These are phyloP conservation scores for Vicia faba DNA, from an alignment of 306 rosid species.

Conservation along the genomic window DNA sequence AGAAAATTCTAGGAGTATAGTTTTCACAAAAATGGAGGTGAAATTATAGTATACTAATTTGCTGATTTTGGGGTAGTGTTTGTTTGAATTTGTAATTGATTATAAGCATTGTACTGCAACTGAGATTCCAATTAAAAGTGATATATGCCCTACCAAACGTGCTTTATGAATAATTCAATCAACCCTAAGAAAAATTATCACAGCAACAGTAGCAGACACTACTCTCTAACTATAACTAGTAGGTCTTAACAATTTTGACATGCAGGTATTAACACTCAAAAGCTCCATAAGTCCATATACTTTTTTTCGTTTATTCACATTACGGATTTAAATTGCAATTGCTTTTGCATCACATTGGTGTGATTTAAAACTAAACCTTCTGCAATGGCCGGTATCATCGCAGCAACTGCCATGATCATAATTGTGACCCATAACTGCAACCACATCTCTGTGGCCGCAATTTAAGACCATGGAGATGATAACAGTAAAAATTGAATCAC, in stretches of 20 bases:
- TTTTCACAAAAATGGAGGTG: no score
- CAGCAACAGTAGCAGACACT: background rate
- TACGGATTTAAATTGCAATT: no score
- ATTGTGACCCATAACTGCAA: no score
- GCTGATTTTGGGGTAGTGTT: background rate
- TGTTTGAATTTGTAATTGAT: conserved; percentile 25
- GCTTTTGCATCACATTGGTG: no score
- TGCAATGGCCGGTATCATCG: no score
- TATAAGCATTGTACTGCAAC: conserved; percentile 10
- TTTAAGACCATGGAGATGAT: background rate
- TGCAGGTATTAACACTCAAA: background rate
- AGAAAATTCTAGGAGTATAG: no score
- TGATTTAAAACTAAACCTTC: no score
- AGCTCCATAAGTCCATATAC: background rate
- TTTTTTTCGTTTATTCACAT: no score
- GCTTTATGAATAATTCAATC: conserved; percentile 26
- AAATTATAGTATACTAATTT: no score
- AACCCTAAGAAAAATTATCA: background rate
- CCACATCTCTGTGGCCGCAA: no score
- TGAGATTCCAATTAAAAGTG: conserved; percentile 31
- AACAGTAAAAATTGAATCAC: background rate
- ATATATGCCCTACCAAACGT: conserved; percentile 38
- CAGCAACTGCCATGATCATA: no score
- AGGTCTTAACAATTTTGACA: background rate
- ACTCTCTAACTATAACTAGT: background rate